Conservation (phyloP, 805 yeast species). For the Metschnikowia santaceciliae region DNA sequence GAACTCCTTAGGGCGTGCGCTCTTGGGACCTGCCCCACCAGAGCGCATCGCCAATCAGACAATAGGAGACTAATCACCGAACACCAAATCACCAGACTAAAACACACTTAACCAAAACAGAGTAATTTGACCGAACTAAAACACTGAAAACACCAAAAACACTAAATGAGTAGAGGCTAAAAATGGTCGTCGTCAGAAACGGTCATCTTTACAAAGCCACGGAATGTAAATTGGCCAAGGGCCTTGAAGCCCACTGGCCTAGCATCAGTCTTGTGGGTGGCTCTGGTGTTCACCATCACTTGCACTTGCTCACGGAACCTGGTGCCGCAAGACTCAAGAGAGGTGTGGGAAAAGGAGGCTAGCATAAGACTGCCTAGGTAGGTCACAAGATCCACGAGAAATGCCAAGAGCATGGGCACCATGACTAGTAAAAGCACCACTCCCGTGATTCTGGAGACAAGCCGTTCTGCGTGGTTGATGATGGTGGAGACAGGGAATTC, state of each 20-base stretch:
- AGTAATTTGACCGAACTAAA: too few species aligned
- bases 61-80: not conserved
- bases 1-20: not conserved
- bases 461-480: not conserved
- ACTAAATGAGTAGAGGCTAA: not conserved
- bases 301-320: not conserved
- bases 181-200: conserved; percentile 1
- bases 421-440: not conserved
- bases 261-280: not conserved
- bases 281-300: not conserved
- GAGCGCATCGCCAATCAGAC: not conserved
- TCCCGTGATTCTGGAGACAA: not conserved
- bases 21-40: not conserved
- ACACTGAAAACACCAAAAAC: not conserved
- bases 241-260: not conserved
- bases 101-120: too few species aligned
- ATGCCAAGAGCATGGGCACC: not conserved
- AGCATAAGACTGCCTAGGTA: not conserved
- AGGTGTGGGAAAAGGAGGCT: not conserved
- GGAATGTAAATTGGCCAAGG: not conserved
- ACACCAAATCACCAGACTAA: too few species aligned
- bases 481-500: not conserved
- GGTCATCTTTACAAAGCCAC: not conserved
- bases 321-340: not conserved
- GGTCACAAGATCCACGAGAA: not conserved